Percentiles rank a stretch among this genome's conserved stretches.
These are phyloP conservation scores for Cinnamomum micranthum DNA, from an alignment of 164 flowering plant genomes.

Conservation along the genomic window DNA sequence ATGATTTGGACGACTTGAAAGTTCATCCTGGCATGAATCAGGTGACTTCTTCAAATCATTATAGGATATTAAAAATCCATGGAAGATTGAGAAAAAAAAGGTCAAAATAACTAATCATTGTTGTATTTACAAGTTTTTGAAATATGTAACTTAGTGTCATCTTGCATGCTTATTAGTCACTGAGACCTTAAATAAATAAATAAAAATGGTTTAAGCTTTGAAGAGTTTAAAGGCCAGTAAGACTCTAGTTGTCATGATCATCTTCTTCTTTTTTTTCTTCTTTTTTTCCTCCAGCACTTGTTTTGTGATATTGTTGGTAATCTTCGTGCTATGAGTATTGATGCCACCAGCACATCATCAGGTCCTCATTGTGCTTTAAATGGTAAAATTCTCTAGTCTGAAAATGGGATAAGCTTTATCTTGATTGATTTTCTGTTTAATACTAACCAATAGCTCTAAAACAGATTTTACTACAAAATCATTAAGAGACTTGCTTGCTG, in stretches of 20 bases:
- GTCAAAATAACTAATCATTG: no score
- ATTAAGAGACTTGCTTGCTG: conserved; percentile 51
- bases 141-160: no score
- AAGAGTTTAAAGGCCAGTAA: no score
- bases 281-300: conserved; percentile 36
- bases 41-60: conserved; percentile 36
- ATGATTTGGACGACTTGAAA: conserved; percentile 64
- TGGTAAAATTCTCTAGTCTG: background rate
- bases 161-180: no score
- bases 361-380: conserved; percentile 38
- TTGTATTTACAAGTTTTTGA: no score
- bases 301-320: conserved; percentile 67
- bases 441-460: conserved; percentile 2
- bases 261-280: background rate
- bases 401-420: background rate
- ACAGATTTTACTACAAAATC: conserved; percentile 28
- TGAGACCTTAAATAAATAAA: no score
- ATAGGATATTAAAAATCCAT: background rate
- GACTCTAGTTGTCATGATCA: no score
- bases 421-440: background rate
- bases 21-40: conserved; percentile 57
- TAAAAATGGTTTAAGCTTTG: no score
- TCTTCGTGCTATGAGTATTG: conserved; percentile 44
- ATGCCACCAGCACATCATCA: conserved; percentile 81
- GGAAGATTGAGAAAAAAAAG: background rate